Base-by-base conservation (phyloP, 2,329 filamentous ascomycete species). In the Trichoderma simmonsii region DNA sequence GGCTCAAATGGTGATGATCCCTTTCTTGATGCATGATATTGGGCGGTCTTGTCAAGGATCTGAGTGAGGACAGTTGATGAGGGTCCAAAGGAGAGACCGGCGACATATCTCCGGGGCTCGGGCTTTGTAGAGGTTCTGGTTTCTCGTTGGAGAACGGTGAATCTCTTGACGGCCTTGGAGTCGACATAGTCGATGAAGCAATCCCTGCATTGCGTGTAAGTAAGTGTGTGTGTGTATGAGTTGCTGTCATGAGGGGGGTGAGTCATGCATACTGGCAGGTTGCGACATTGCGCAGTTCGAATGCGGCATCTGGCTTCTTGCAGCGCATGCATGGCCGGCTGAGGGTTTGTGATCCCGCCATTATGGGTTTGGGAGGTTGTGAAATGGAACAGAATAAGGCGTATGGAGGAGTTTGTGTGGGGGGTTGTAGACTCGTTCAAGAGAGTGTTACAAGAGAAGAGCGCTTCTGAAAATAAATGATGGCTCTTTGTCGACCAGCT, bases 71-170 rank as follows among this genome's bases (percentile, higher is more conserved):
- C 88, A 15, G 92, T 86, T 0, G 95, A 98, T 1, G 93, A 96
- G 1, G 92, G 85, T 0, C 96, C 95, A 77, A 94, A 91, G 0
- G 95, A 97, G 2, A 98, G 84, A 6, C 94, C 93, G 24, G 97
- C 84, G 21, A 97, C 84, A 62, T 97, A 88, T 67, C 78, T 78
- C 54, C 79, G 80, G 12, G 79, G 77, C 74, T 77, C 78, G 73
- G 77, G 80, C 72, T 80, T 78, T 69, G 78, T 75, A 61, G 79
- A 77, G 73, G 77, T 74, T 70, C 83, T 81, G 65, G 82, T 85
- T 71, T 88, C 86, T 56, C 84, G 84, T 18, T 71, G 68, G 7
- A 89, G 81, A 24, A 82, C 81, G 74, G 84, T 85, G 32, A 90
- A 82, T 24, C 94, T 92, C 81, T 95, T 95, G 76, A 93, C 87